phyloP scores from a whole-genome alignment of 2,329 filamentous ascomycete genomes.

The Mollisia scopiformis region DNA sequence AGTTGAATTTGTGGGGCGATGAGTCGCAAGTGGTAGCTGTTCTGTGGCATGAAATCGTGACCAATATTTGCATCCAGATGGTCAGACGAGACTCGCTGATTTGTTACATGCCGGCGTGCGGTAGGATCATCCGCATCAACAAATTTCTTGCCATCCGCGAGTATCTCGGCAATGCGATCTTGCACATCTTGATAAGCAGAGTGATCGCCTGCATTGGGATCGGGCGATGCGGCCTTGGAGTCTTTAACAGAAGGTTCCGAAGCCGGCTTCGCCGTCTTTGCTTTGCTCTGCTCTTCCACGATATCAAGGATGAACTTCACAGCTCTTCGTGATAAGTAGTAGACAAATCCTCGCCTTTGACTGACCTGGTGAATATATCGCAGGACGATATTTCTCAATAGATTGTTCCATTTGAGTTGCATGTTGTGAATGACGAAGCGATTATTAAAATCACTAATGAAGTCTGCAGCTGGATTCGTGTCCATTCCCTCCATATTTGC shows the following conservation, averaged over 20 bases:
- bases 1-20: constrained; percentile 98
- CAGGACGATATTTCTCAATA: constrained; percentile 91
- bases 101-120: constrained; percentile 30
- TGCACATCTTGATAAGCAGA: constrained; percentile 66
- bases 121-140: constrained; percentile 66
- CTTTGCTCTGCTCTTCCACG: constrained; percentile 86
- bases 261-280: constrained; percentile 34
- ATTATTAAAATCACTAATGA: constrained; percentile 95
- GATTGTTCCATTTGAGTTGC: constrained; percentile 98
- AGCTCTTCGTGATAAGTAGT: constrained; percentile 93
- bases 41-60: constrained; percentile 86
- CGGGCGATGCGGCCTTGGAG: constrained; percentile 30
- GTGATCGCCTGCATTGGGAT: constrained; percentile 19
- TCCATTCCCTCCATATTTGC: constrained; percentile 58
- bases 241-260: constrained; percentile 37
- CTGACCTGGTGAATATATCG: constrained; percentile 97
- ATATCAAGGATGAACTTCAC: constrained; percentile 99
- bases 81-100: constrained; percentile 50
- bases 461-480: constrained; percentile 74
- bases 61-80: constrained; percentile 77
- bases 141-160: constrained; percentile 83
- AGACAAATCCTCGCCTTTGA: constrained; percentile 93
- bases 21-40: constrained; percentile 90
- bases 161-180: constrained; percentile 82
- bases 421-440: constrained; percentile 98